Base-by-base conservation (phyloP, 2,329 filamentous ascomycete species). In the Venturia asperata region DNA sequence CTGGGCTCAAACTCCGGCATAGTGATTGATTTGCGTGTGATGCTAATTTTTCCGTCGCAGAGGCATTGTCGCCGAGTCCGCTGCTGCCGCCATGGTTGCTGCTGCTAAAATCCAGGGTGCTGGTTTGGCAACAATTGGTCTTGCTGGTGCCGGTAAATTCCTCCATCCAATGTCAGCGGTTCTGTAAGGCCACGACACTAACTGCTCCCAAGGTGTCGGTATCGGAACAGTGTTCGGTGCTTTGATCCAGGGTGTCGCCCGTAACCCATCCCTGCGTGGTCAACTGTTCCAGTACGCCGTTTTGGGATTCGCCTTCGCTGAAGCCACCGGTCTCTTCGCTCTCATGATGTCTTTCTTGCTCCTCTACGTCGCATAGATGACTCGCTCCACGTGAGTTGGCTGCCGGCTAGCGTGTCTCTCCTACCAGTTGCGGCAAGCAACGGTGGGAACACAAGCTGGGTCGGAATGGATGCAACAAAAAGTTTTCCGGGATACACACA, bases 221-320 rank as follows among this genome's bases (percentile, higher is more conserved):
- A 91, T 94, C 80, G 91, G 91, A 90, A 95, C 93, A 78, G 91
- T 95, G 78, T 95, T 95, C 87, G 90, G 89, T 78, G 87, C 90
- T 76, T 90, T 95, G 78, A 85, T 95, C 77, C 87, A 90, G 81
- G 87, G 87, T 83, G 90, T 94, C 79, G 90, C 91, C 84, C 90
- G 91, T 84, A 96, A 96, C 90, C 91, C 91, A 77, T 89, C 89
- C 77, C 90, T 95, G 83, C 89, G 90, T 83, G 91, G 90, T 79
- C 91, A 95, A 77, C 90, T 96, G 77, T 96, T 94, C 89, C 90
- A 89, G 73, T 93, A 94, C 83, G 90, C 90, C 86, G 93, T 94
- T 89, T 84, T 94, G 78, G 90, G 91, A 84, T 94, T 94, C 84
- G 91, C 90, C 78, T 94, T 94, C 88, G 90, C 92, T 81, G 91